Percentiles rank a stretch among this genome's conserved stretches.
Evolutionary conservation across 2,329 filamentous ascomycete genomes (phyloP).

Genomic region (Helotiales sp.): DNA sequence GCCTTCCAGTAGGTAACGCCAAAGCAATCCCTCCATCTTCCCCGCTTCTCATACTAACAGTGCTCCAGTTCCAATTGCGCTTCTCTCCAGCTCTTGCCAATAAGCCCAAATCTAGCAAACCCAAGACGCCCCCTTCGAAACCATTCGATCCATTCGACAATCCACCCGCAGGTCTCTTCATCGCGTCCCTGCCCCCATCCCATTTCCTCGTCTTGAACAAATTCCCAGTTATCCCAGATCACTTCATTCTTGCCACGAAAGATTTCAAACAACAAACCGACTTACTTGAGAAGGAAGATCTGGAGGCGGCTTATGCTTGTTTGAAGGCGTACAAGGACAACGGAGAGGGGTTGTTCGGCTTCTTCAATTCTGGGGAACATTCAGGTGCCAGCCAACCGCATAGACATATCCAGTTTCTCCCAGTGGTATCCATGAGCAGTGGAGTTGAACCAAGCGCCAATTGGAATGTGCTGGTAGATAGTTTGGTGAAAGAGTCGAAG

Average conservation of each 20-base stretch:
- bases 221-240: conserved; percentile 71
- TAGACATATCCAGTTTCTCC: conserved; percentile 73
- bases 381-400: conserved; percentile 76
- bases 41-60: conserved; percentile 1
- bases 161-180: conserved; percentile 58
- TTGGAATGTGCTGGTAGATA: conserved; percentile 59
- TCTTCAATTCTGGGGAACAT: conserved; percentile 65
- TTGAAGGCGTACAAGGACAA: conserved; percentile 57
- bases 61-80: conserved; percentile 69
- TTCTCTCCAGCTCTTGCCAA: conserved; percentile 71
- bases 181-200: conserved; percentile 57
- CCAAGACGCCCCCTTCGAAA: conserved; percentile 41
- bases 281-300: conserved; percentile 63
- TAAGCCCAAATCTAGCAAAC: conserved; percentile 60
- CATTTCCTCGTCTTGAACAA: conserved; percentile 77
- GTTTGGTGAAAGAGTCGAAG: conserved; percentile 36
- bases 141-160: conserved; percentile 69
- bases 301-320: conserved; percentile 66
- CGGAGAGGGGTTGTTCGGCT: conserved; percentile 44
- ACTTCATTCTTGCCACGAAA: conserved; percentile 75
- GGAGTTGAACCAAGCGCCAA: conserved; percentile 44
- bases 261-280: conserved; percentile 67
- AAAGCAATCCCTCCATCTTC: neutral
- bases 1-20: conserved; percentile 35
- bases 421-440: conserved; percentile 65